Base-by-base conservation (phyloP, 1,139 yeast genomes). In the Scheffersomyces titani region DNA sequence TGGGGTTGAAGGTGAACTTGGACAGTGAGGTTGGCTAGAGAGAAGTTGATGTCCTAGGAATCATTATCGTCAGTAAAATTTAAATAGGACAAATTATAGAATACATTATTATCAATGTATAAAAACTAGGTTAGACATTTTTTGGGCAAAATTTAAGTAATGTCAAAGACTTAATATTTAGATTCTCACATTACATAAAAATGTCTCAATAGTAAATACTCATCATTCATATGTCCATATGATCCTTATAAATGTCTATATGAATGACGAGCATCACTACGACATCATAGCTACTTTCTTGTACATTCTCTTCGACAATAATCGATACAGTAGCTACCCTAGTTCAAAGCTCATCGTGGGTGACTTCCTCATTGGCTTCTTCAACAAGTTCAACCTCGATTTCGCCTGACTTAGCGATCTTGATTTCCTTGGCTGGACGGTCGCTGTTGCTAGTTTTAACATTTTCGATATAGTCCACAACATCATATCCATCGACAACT, bases 401-500 rank as follows among this genome's bases (percentile, higher is more conserved):
- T 62, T 78, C 82, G 51, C 88, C 88, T 61, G 83, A 71, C 57
- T 73, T 73, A 44, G 72, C 73, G 59, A 86, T 84, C 65, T 71
- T 82, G 57, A 88, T 76, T 30, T 78, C 82, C 65, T 77, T 75
- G 51, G 72, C 68, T 45, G 92, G 92, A 63, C 74, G 80, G 70
- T 84, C 86, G 47, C 79, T 76, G 54, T 73, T 67, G 57, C 73
- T 69, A 47, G 87, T 85, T 64, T 81, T 74, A 59, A 82, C 86
- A 54, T 73, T 75, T 65, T 86, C 90, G 64, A 84, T 81, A 66
- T 78, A 73, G 57, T 80, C 77, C 49, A 86, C 86, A 16, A 87
- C 83, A 49, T 87, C 89, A 67, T 82, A 75, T 21, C 94, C 94
- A 53, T 87, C 90, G 11, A 85, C 59, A 54, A 89, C 88, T 72